These are phyloP conservation scores for Suillus spraguei DNA, from an alignment of 768 basidiomycete genomes.

Conservation along the genomic window DNA sequence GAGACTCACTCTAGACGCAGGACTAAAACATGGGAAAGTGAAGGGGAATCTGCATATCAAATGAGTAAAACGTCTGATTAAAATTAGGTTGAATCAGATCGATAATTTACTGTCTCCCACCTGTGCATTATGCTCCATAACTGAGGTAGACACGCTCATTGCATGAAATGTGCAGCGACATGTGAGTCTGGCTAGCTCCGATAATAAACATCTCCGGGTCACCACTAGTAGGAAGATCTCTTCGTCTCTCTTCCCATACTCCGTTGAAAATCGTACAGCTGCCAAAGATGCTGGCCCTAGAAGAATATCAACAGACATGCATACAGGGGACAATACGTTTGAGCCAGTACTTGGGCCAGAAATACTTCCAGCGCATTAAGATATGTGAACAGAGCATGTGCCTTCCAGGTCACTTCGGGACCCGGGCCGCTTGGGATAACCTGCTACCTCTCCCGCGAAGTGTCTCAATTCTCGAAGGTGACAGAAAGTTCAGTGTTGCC, in stretches of 20 bases:
- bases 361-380: constrained; percentile 50
- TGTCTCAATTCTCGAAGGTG: constrained; percentile 57
- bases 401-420: constrained; percentile 51
- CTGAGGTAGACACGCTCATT: constrained; percentile 51
- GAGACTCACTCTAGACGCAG: constrained; percentile 48
- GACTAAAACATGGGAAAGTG: constrained; percentile 53
- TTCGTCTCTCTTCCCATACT: constrained; percentile 51
- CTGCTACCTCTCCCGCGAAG: constrained; percentile 51
- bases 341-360: constrained; percentile 43
- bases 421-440: constrained; percentile 43
- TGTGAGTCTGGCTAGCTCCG: constrained; percentile 67
- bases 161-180: constrained; percentile 57
- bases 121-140: constrained; percentile 52
- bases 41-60: constrained; percentile 45
- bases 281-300: constrained; percentile 41
- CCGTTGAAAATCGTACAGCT: constrained; percentile 44
- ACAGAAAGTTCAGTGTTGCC: constrained; percentile 45
- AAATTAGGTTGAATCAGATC: constrained; percentile 29
- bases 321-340: not conserved
- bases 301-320: not conserved
- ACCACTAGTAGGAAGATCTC: constrained; percentile 43
- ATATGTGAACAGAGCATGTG: constrained; percentile 59
- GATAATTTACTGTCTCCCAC: constrained; percentile 48
- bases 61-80: constrained; percentile 50
- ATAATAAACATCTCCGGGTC: constrained; percentile 63